Evolutionary conservation across 768 basidiomycete genomes (phyloP), one percentile per base, ranked within the genome.

Genomic region (Fibroporia radiculosa): DNA sequence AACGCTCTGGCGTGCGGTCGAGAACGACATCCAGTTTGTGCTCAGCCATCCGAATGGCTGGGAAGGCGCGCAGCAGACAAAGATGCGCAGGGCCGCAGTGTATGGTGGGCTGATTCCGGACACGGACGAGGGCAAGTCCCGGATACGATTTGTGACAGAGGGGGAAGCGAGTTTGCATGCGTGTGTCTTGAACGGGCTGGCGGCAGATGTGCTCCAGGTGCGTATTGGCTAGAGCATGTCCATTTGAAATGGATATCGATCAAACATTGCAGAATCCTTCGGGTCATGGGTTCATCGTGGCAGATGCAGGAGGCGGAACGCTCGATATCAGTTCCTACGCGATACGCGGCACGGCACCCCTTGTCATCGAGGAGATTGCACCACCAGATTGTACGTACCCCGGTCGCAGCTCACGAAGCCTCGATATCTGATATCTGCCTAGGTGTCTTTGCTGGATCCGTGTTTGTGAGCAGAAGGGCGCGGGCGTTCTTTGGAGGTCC

Each of bases 121-220:
- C 59, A 82, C 80, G 1, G 80, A 82, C 51, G 78, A 76, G 45
- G 84, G 84, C 2, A 78, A 77, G 50, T 75, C 84, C 1, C 69
- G 82, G 45, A 84, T 89, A 53, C 68, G 82, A 28, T 88, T 89
- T 51, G 85, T 89, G 42, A 89, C 84, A 3, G 85, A 88, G 59
- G 85, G 85, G 42, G 85, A 89, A 64, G 85, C 85, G 0, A 87
- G 85, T 70, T 64, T 89, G 54, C 85, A 89, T 58, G 81, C 84
- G 0, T 88, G 85, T 60, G 78, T 88, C 3, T 62, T 85, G 53
- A 87, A 79, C 55, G 85, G 85, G 7, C 70, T 89, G 3, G 84
- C 85, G 14, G 78, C 75, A 2, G 84, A 88, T 51, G 82, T 88
- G 26, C 76, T 89, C 51, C 80, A 78, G 42, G 85, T 86, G 51